phyloP scores from a whole-genome alignment of 192 early-diverging fungal species.

The Umbelopsis vinacea region DNA sequence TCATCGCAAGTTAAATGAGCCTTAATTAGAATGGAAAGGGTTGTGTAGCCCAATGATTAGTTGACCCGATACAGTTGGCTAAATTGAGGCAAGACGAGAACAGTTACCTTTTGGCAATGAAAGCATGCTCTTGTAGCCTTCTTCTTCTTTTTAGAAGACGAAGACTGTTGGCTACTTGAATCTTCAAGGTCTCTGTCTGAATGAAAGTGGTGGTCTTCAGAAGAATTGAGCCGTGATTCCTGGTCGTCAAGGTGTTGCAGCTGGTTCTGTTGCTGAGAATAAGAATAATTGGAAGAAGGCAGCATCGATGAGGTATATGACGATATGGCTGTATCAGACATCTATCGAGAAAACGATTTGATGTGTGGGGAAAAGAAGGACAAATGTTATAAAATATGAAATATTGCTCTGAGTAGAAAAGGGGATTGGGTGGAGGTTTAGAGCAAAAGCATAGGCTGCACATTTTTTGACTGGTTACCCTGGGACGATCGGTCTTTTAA shows the following conservation, averaged over 20 bases:
- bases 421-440: background rate
- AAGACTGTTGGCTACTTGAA: background rate
- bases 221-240: background rate
- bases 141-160: slow-evolving; percentile 27
- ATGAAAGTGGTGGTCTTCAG: background rate
- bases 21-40: slow-evolving; percentile 7
- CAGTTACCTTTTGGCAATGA: slow-evolving; percentile 67
- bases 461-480: background rate
- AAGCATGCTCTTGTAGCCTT: slow-evolving; percentile 53
- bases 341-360: slow-evolving; percentile 15
- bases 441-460: background rate
- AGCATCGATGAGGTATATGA: slow-evolving; percentile 18
- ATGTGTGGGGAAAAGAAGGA: background rate
- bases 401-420: background rate
- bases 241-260: slow-evolving; percentile 9
- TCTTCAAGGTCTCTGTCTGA: background rate
- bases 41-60: background rate
- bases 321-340: slow-evolving; percentile 18
- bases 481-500: background rate
- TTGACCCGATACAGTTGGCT: no score
- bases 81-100: no score
- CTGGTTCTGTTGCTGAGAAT: slow-evolving; percentile 20
- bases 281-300: slow-evolving; percentile 20
- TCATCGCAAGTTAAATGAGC: slow-evolving; percentile 78
- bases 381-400: background rate